Base-by-base conservation (phyloP, 495 filamentous ascomycete species). In the Choiromyces venosus region DNA sequence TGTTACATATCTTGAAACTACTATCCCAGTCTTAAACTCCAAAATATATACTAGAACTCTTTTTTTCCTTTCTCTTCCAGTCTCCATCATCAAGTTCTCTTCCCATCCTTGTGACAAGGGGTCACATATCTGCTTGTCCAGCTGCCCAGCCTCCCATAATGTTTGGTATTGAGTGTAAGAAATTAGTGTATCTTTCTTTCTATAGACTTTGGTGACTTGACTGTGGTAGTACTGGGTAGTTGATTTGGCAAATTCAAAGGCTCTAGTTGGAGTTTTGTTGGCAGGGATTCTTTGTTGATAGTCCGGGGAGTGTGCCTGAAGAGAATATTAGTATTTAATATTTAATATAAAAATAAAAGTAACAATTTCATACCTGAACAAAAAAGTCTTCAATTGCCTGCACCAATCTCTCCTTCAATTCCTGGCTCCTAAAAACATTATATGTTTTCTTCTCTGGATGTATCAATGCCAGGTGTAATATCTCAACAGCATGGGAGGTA, bases 341-440 rank as follows among this genome's bases (percentile, higher is more conserved):
- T n/a, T n/a, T n/a, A n/a, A n/a, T 2, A 25, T n/a, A 65, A 66
- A 37, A 72, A 38, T 35, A 14, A 36, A 40, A 42, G 37, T 25
- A 68, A 74, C 21, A 67, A 74, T 14, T 74, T 44, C 66, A 66
- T 70, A 0, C 61, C 40, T 56, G 66, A 0, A 40, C 14, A 40
- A 74, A 74, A 21, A 74, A 71, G 1, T 12, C 46, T 52, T 19
- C 29, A 33, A 74, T 71, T 2, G 72, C 64, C 35, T 5, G 9
- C 2, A 66, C 25, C 6, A 74, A 25, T 3, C 21, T 46, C 18
- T 65, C 35, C 40, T 65, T 71, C 40, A 66, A 14, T 0, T 38
- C 7, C 7, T 19, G 5, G 0, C 25, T 33, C 21, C 38, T 38
- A 69, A 71, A 71, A 67, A 74, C 25, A 0, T 39, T 12, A 19